Evolutionary conservation across 139 green algal species (phyloP), one percentile per base, ranked within the genome.

Genomic region (Ettlia oleoabundans): DNA sequence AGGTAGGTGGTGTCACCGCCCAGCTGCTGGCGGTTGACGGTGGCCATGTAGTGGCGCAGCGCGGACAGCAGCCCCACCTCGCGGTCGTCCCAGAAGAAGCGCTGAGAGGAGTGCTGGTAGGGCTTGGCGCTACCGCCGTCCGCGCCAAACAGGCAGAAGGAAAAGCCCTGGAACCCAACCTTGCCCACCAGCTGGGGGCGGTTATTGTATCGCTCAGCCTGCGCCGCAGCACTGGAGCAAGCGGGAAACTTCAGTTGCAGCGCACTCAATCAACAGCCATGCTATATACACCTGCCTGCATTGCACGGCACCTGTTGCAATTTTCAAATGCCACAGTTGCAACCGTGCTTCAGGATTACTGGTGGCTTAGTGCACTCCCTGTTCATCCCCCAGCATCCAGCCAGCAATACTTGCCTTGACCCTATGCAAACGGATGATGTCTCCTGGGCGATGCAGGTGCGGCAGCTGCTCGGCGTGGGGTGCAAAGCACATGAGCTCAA

Each of bases 401-500:
- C n/a, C n/a, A n/a, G n/a, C 41, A 15, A 42, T 10, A 5, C 58
- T 7, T 28, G 86, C 84, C 64, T 65, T 84, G 55, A 84, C 69
- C 18, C 87, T 55, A 38, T 91, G 87, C 7, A 91, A 40, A 41
- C 87, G 82, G 19, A 91, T 86, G 74, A 91, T 91, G 76, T 90
- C 85, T 28, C 87, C 87, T 38, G 67, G 53, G 9, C 55, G 71
- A 2, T n/a, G 76, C 6, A 81, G 21, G 15, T 63, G 58, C 32
- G 86, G 77, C 47, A 88, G 81, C 37, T 76, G 51, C 5, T 52
- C 43, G 1, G 47, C 35, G 9, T 76, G 32, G 3, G 80, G 80
- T 22, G 75, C 82, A 66, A 91, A 91, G 40, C 76, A 71, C 15
- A 86, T 30, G 24, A 90, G 42, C 26, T 91, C 87, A 9, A 87